A percentile compares a stretch with the other conserved stretches of the same genome.
These are phyloP conservation scores for Albifimbria verrucaria DNA, from an alignment of 2,329 filamentous ascomycete species.

Conservation along the genomic window DNA sequence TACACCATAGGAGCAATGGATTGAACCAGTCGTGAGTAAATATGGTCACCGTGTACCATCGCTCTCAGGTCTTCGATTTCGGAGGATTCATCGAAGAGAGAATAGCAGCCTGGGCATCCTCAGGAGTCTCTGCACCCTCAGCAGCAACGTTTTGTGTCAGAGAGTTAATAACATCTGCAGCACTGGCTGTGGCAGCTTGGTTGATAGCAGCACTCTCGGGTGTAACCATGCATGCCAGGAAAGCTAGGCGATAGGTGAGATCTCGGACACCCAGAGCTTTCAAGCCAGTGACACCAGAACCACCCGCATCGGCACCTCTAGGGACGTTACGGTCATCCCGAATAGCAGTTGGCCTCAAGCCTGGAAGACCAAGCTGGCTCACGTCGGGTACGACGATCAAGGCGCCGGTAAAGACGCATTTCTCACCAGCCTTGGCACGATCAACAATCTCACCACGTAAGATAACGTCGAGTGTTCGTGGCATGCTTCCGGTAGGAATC, in stretches of 20 bases:
- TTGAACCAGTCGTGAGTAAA: conserved; percentile 88
- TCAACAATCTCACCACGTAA: conserved; percentile 96
- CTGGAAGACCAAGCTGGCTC: conserved; percentile 88
- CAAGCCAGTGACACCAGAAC: conserved; percentile 79
- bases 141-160: conserved; percentile 61
- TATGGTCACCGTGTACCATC: conserved; percentile 94
- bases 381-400: conserved; percentile 96
- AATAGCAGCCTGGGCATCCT: conserved; percentile 83
- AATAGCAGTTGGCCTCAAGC: conserved; percentile 76
- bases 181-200: conserved; percentile 59
- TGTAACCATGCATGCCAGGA: conserved; percentile 93
- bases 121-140: conserved; percentile 69
- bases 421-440: conserved; percentile 93
- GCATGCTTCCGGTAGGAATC: conserved; percentile 98
- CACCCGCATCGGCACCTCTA: conserved; percentile 76
- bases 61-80: conserved; percentile 89
- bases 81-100: conserved; percentile 77
- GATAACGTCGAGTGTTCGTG: conserved; percentile 95
- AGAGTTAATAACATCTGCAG: conserved; percentile 80
- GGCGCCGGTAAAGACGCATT: conserved; percentile 95
- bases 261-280: conserved; percentile 93
- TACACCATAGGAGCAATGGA: conserved; percentile 97
- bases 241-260: conserved; percentile 92
- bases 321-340: conserved; percentile 74
- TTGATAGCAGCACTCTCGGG: conserved; percentile 82